A percentile compares a stretch with the other conserved stretches of the same genome.
Conservation (phyloP, 140 eudicot species). For the Anethum foeniculum region DNA sequence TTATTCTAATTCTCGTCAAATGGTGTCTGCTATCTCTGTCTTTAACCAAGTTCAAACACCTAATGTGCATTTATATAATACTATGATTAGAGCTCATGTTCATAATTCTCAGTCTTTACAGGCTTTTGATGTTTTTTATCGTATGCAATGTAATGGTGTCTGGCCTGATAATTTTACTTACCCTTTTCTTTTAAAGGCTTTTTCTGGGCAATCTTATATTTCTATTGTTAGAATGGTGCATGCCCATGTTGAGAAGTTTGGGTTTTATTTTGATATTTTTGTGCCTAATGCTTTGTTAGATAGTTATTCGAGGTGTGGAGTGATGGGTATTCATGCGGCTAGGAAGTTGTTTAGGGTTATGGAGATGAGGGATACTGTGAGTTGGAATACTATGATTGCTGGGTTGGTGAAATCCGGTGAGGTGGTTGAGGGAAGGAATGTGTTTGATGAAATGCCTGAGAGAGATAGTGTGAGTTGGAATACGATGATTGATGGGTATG, state of each 20-base stretch:
- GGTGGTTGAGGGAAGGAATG: constrained; percentile 47
- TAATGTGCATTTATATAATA: constrained; percentile 55
- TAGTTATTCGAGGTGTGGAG: constrained; percentile 66
- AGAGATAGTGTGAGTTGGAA: constrained; percentile 89
- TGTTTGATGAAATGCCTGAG: constrained; percentile 89
- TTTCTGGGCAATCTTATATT: constrained; percentile 27
- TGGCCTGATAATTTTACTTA: constrained; percentile 64
- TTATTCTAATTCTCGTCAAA: constrained; percentile 52
- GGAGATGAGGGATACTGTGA: constrained; percentile 60
- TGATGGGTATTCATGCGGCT: constrained; percentile 44
- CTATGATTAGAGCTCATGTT: constrained; percentile 52
- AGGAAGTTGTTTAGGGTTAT: constrained; percentile 44
- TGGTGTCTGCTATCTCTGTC: constrained; percentile 38
- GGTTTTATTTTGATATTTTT: constrained; percentile 49
- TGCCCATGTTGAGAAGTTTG: constrained; percentile 37
- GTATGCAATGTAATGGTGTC: constrained; percentile 46
- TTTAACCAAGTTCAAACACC: constrained; percentile 51
- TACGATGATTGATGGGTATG: constrained; percentile 73
- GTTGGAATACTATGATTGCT: constrained; percentile 70
- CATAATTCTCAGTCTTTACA: constrained; percentile 33
- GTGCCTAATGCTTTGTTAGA: constrained; percentile 73
- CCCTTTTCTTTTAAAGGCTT: constrained; percentile 55
- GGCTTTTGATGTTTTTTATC: constrained; percentile 40
- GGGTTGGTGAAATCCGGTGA: constrained; percentile 52
- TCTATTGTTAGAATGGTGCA: constrained; percentile 52